phyloP scores from a whole-genome alignment of 108 stramenopile genomes.

The Skeletonema menzelii region DNA sequence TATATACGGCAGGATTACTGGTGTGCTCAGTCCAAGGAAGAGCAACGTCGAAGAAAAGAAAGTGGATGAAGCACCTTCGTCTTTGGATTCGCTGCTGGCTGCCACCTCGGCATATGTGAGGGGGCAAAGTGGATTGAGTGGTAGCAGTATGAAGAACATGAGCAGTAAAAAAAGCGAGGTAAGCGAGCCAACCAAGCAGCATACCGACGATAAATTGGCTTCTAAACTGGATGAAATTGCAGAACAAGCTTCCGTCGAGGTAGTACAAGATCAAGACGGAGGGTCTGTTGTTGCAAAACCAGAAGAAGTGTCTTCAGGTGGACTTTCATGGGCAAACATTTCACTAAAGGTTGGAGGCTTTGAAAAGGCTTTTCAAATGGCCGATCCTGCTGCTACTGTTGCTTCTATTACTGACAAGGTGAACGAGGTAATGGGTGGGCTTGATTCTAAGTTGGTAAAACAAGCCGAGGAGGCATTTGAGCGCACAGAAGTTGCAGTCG shows the following conservation, averaged over 20 bases:
- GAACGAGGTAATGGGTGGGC: constrained; percentile 25
- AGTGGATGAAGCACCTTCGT: not conserved
- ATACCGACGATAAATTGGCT: not conserved
- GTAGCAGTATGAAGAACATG: too few relatives aligned
- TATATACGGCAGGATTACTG: not conserved
- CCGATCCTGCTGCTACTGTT: constrained; percentile 36
- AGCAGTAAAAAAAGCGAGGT: not conserved
- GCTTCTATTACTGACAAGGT: constrained; percentile 26
- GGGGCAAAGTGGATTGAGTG: not conserved
- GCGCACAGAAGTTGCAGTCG: constrained; percentile 26
- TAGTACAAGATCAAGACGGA: not conserved
- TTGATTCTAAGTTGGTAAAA: constrained; percentile 16
- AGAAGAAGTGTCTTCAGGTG: not conserved
- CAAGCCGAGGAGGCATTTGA: constrained; percentile 25
- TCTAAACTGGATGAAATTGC: not conserved
- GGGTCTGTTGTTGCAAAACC: not conserved
- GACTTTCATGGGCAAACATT: constrained; percentile 37
- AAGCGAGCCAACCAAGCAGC: not conserved
- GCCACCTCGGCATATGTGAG: not conserved
- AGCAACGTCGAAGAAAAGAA: not conserved
- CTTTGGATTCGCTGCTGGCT: not conserved
- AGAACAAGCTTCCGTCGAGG: constrained; percentile 8
- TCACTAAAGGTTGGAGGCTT: constrained; percentile 40
- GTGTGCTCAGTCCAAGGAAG: not conserved
- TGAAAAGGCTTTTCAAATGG: constrained; percentile 38